A percentile compares a stretch with the other conserved stretches of the same genome.
Evolutionary conservation across 805 yeast genomes (phyloP).

Genomic region (Yamadazyma akitaensis): DNA sequence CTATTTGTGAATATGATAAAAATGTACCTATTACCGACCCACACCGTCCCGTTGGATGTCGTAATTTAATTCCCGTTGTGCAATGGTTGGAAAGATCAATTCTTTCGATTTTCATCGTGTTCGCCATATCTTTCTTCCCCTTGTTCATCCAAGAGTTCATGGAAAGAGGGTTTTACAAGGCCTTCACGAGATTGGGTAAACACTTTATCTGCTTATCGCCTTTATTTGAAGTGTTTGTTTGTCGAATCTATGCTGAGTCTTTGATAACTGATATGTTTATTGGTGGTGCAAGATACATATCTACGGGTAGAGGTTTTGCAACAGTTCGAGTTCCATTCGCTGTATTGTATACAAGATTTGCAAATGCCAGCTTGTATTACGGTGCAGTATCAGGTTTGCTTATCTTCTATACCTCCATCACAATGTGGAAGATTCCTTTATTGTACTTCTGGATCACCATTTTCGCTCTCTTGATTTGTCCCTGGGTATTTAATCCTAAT

Average conservation of each 20-base stretch:
- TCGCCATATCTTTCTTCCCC: constrained; percentile 77
- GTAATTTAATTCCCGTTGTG: constrained; percentile 67
- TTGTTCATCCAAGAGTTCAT: constrained; percentile 74
- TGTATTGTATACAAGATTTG: constrained; percentile 71
- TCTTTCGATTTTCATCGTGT: constrained; percentile 75
- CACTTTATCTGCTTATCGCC: constrained; percentile 73
- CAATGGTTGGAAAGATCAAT: constrained; percentile 83
- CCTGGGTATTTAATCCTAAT: constrained; percentile 74
- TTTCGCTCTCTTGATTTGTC: constrained; percentile 62
- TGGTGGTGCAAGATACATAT: constrained; percentile 85
- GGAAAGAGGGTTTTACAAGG: constrained; percentile 79
- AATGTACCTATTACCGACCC: constrained; percentile 67
- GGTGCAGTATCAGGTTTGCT: constrained; percentile 53
- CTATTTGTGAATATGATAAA: constrained; percentile 63
- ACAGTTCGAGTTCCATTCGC: constrained; percentile 77
- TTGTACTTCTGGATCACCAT: constrained; percentile 74
- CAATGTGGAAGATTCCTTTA: constrained; percentile 60
- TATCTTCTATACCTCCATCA: constrained; percentile 53
- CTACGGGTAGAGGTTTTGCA: constrained; percentile 86
- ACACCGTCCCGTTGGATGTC: constrained; percentile 65
- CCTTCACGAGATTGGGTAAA: constrained; percentile 63
- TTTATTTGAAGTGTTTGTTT: constrained; percentile 78
- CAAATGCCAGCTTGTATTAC: constrained; percentile 60
- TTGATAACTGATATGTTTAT: constrained; percentile 67
- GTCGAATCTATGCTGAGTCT: constrained; percentile 74